Conservation (phyloP, 2,329 filamentous ascomycete genomes). For the Penicillium sp. region DNA sequence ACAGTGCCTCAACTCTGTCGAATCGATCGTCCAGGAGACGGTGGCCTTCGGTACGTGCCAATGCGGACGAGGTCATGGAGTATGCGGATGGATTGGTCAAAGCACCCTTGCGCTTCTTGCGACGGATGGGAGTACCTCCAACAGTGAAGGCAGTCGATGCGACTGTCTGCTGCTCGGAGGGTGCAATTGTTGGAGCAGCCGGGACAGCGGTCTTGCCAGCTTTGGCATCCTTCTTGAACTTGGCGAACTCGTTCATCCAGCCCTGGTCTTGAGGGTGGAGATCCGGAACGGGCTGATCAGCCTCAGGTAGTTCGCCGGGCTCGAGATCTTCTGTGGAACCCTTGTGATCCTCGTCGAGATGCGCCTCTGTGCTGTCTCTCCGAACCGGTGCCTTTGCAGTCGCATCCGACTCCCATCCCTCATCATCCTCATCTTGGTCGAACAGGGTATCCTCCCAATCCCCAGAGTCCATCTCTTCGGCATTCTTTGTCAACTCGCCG, state of each 20-base stretch:
- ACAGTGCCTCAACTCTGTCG: constrained; percentile 82
- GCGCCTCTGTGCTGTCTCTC: constrained; percentile 25
- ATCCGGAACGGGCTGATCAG: constrained; percentile 38
- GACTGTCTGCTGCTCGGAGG: constrained; percentile 40
- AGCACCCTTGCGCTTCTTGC: constrained; percentile 93
- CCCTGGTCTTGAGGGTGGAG: constrained; percentile 63
- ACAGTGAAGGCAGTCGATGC: constrained; percentile 50
- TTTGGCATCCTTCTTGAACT: constrained; percentile 78
- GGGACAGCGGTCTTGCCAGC: constrained; percentile 34
- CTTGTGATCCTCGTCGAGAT: constrained; percentile 33
- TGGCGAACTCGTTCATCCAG: constrained; percentile 89
- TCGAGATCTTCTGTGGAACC: constrained; percentile 26
- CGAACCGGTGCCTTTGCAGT: constrained; percentile 66
- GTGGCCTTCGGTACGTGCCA: constrained; percentile 82
- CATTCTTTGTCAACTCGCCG: constrained; percentile 60
- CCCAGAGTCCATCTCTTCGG: constrained; percentile 65
- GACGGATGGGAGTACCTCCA: constrained; percentile 60
- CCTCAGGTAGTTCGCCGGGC: constrained; percentile 34
- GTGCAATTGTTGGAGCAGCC: constrained; percentile 34
- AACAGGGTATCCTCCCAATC: constrained; percentile 67
- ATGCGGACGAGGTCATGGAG: constrained; percentile 84
- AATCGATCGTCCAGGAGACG: constrained; percentile 83
- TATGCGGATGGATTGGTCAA: constrained; percentile 81
- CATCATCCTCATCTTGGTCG: constrained; percentile 56
- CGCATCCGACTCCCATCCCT: constrained; percentile 91